Conservation (phyloP, 176 grass and related monocot genomes). For the Rhynchospora breviuscula region DNA sequence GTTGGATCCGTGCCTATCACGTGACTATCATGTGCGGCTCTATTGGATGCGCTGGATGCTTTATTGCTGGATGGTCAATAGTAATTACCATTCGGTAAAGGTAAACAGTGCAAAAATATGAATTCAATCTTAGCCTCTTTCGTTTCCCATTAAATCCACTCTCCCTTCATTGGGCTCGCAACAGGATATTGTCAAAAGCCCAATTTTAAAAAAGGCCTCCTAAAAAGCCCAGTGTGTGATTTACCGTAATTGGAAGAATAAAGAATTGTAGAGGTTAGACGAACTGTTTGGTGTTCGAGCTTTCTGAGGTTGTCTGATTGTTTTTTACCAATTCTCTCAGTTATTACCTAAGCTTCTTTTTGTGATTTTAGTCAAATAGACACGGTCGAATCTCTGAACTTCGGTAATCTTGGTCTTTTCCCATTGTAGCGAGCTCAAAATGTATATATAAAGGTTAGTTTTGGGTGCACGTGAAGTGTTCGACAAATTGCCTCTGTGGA, state of each 20-base stretch:
- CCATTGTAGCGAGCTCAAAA: background rate
- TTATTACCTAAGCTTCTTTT: background rate
- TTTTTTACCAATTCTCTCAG: background rate
- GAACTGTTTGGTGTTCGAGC: background rate
- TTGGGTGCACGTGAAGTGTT: background rate
- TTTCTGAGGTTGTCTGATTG: background rate
- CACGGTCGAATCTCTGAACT: background rate
- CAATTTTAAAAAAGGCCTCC: too few species aligned
- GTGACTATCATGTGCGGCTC: too few species aligned
- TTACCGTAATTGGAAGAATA: too few species aligned
- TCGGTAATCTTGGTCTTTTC: background rate
- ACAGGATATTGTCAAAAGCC: too few species aligned
- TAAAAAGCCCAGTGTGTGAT: background rate
- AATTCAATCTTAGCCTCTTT: too few species aligned
- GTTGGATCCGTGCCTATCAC: too few species aligned
- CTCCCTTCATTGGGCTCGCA: too few species aligned
- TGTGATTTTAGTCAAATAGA: background rate
- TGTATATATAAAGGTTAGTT: background rate
- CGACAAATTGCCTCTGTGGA: background rate
- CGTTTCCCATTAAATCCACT: too few species aligned
- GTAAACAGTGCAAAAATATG: too few species aligned
- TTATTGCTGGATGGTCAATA: too few species aligned
- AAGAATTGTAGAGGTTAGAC: background rate
- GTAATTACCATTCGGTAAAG: too few species aligned
- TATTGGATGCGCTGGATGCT: too few species aligned